Evolutionary conservation across 73 alveolate genomes (phyloP).

Genomic region (Paramecium biaurelia): DNA sequence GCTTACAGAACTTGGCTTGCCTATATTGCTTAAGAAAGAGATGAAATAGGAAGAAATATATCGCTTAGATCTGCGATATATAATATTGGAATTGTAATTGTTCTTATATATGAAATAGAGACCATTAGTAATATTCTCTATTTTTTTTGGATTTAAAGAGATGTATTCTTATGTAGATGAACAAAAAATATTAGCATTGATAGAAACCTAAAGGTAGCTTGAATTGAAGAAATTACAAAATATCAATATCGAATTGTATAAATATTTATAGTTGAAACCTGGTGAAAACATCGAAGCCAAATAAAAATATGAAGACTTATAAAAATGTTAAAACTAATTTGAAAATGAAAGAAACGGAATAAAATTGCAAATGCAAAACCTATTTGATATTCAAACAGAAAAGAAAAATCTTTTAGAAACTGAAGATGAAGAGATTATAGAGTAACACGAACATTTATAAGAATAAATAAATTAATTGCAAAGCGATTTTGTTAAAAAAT

Average conservation of each 20-base stretch:
- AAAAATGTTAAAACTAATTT: not conserved
- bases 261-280: not conserved
- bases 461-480: not conserved
- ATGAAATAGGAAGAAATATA: not conserved
- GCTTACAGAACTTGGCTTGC: not conserved
- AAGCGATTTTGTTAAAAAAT: not conserved
- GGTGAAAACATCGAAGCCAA: not conserved
- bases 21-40: not conserved
- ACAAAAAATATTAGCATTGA: not conserved
- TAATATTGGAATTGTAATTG: not conserved
- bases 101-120: not conserved
- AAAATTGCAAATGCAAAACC: not conserved
- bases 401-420: not conserved
- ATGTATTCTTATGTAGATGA: not conserved
- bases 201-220: not conserved
- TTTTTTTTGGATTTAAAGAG: constrained; percentile 13
- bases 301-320: not conserved
- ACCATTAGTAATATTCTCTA: not conserved
- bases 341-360: not conserved
- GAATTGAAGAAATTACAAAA: not conserved
- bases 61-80: not conserved
- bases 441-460: not conserved
- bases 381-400: not conserved
- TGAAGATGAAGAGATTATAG: not conserved
- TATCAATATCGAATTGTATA: not conserved